Evolutionary conservation across 768 basidiomycete genomes (phyloP), one percentile per base, ranked within the genome.

Genomic region (Udeniomyces megalosporus): DNA sequence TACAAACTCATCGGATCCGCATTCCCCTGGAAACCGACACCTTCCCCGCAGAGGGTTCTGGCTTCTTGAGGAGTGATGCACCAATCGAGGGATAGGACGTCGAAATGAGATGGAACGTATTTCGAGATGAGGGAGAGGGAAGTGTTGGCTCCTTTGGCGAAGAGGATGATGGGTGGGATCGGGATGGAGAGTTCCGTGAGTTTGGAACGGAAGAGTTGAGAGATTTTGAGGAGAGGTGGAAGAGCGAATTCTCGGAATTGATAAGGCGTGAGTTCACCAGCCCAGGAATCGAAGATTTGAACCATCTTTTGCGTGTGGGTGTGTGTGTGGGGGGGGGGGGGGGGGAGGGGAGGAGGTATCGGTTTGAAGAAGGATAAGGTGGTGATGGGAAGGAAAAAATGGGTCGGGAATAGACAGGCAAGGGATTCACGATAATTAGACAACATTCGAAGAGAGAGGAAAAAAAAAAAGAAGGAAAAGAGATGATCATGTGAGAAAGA

Each of bases 281-380:
- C 95, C 81, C 86, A 88, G 0, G 95, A 96, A 74, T 99, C 95
- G 70, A 99, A 99, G 14, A 99, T 80, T 81, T 99, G 95, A 5
- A 97, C 78, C 50, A 95, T 78, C 92, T 99, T 68, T 42, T 8
- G n/a, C 24, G 56, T 28, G 38, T 57, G 29, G 48, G 61, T 35
- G 28, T 17, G 14, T 14, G 53, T 50, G 24, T 0, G 45, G 26
- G 46, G 28, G 42, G 20, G n/a, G 26, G 15, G 32, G 24, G n/a
- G 49, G 61, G 12, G 31, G 42, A 42, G 44, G 32, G 57, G 38
- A 24, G 31, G n/a, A 4, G 17, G n/a, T n/a, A n/a, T n/a, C n/a
- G n/a, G 20, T 31, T 26, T 1, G 53, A 44, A n/a, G 53, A n/a
- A 35, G 38, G 17, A 42, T 17, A 42, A 17, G 17, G 38, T 8